Evolutionary conservation across 371 early-diverging fungal genomes (phyloP).

Genomic region (Lichtheimia corymbifera): DNA sequence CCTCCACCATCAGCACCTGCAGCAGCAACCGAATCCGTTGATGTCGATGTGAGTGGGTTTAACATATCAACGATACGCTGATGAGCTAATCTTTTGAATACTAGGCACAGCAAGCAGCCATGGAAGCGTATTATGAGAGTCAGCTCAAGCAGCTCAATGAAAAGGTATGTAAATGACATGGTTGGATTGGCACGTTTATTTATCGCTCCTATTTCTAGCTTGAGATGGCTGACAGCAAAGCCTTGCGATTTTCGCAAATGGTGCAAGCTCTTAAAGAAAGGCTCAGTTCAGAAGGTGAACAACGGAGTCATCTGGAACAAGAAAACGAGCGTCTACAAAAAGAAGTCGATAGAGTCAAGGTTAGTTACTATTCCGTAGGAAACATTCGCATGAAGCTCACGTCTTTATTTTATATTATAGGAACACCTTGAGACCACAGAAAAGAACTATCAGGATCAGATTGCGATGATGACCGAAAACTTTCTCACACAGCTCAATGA

Average conservation of each 20-base stretch:
- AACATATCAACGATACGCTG: no score
- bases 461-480: constrained; percentile 44
- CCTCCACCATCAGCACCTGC: no score
- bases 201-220: constrained; percentile 16
- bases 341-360: constrained; percentile 27
- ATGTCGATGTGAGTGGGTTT: no score
- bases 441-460: constrained; percentile 37
- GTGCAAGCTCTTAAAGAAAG: constrained; percentile 33
- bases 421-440: constrained; percentile 40
- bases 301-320: constrained; percentile 11
- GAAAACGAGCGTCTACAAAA: constrained; percentile 34
- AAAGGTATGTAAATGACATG: constrained; percentile 21
- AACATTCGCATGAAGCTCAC: no score
- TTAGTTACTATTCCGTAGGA: neutral
- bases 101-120: constrained; percentile 18
- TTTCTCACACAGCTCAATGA: neutral
- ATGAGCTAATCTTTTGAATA: neutral
- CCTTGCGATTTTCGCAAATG: constrained; percentile 31
- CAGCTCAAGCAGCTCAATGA: constrained; percentile 30
- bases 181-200: neutral
- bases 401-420: neutral
- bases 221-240: constrained; percentile 45
- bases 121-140: constrained; percentile 35
- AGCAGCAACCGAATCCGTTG: no score
- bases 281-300: constrained; percentile 23